A percentile compares a stretch with the other conserved stretches of the same genome.
Conservation (phyloP, 352 stramenopile species). For the Blastocystis sp. region DNA sequence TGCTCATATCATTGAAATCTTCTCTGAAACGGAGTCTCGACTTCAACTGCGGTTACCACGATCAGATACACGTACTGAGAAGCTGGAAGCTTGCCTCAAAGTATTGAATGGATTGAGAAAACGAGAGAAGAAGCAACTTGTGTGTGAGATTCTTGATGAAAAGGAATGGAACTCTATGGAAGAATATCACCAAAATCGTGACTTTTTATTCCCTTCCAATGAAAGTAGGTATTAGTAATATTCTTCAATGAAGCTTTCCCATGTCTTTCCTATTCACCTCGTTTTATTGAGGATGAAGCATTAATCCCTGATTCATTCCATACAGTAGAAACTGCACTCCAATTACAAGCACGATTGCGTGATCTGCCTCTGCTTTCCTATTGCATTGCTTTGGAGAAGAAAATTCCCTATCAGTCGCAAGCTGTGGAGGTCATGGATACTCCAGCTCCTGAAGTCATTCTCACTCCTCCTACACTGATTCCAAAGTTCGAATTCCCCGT, state of each 20-base stretch:
- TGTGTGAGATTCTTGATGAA: slow-evolving; percentile 11
- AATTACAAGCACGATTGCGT: neutral
- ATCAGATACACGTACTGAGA: neutral
- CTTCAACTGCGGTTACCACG: neutral
- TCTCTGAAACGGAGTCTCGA: neutral
- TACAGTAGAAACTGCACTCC: neutral
- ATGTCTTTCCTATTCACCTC: neutral
- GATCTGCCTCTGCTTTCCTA: slow-evolving; percentile 6
- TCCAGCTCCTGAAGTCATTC: neutral
- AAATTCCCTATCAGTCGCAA: neutral
- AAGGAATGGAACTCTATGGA: neutral
- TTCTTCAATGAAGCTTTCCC: neutral
- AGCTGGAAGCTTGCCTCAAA: neutral
- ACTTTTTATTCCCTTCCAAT: slow-evolving; percentile 26
- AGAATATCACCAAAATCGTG: neutral
- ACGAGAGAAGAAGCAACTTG: slow-evolving; percentile 3
- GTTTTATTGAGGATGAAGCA: neutral
- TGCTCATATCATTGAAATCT: slow-evolving; percentile 10
- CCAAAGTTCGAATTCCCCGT: neutral
- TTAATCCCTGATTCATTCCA: neutral
- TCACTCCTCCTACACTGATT: neutral
- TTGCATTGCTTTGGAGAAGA: neutral
- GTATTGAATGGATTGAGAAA: neutral
- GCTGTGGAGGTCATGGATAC: neutral
- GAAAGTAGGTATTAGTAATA: neutral